Evolutionary conservation across 352 stramenopile genomes (phyloP).

Genomic region (Globisporangium barbulae): DNA sequence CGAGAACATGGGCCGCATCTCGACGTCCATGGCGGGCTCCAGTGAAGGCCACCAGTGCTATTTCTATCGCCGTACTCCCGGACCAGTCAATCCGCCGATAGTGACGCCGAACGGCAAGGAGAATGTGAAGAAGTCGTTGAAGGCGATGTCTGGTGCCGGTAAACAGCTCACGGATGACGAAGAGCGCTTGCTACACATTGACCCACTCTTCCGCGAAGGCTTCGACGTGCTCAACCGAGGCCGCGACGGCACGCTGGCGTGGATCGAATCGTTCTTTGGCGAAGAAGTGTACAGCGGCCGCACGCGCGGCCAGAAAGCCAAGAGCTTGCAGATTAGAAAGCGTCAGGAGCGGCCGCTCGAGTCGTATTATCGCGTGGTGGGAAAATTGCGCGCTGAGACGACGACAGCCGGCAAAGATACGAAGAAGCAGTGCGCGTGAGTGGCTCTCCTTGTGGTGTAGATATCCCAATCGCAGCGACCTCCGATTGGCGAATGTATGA

Average conservation of each 20-base stretch:
- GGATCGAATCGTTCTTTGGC: conserved; percentile 71
- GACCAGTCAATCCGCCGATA: conserved; percentile 6
- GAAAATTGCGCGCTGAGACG: conserved; percentile 39
- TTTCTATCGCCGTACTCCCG: conserved; percentile 85
- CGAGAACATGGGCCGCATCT: conserved; percentile 85
- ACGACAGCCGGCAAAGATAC: conserved; percentile 10
- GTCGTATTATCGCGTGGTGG: conserved; percentile 71
- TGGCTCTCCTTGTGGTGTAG: background rate
- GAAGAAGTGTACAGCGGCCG: conserved; percentile 57
- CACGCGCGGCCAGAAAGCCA: conserved; percentile 64
- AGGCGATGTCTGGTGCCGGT: conserved; percentile 7
- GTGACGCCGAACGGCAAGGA: conserved; percentile 23
- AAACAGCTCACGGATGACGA: conserved; percentile 16
- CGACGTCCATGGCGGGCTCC: conserved; percentile 94
- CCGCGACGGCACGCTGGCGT: conserved; percentile 68
- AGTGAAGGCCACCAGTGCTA: conserved; percentile 97
- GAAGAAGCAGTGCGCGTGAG: conserved; percentile 16
- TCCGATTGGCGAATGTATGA: conserved; percentile 1
- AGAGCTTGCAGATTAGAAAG: conserved; percentile 25
- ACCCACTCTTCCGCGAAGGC: conserved; percentile 76
- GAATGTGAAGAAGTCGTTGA: conserved; percentile 17
- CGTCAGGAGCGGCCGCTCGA: conserved; percentile 62
- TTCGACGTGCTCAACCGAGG: conserved; percentile 78
- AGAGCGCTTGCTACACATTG: conserved; percentile 39
- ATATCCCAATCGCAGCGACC: background rate